Base-by-base conservation (phyloP, 768 basidiomycete genomes). In the Termitomyces heimii region DNA sequence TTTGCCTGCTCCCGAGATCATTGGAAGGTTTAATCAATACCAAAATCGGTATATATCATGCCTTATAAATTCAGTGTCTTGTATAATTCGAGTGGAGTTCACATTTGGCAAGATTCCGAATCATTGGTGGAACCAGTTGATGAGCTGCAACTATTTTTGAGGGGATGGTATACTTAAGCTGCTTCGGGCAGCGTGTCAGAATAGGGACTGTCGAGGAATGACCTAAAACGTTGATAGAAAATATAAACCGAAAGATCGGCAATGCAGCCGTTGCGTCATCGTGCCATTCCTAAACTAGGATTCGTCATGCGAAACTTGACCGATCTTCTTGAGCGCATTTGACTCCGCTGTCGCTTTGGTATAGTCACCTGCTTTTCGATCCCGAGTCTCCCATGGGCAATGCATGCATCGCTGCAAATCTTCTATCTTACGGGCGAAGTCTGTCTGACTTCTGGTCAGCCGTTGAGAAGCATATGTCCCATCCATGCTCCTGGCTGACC, bases 241-340 rank as follows among this genome's bases (percentile, higher is more conserved):
- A 28, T 54, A 56, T 26, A 55, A 56, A 24, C 58, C 45, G n/a
- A 34, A 48, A 29, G 55, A 56, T 56, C 50, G 28, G 29, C 31
- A 43, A 53, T 39, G 55, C 56, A 28, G 59, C 53, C 10, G 55
- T 60, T 48, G 51, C 43, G n/a, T 48, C 57, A 24, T 53, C 2
- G 14, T 59, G 29, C 37, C 53, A 28, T 47, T n/a, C 47, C n/a
- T 52, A 37, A 60, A 37, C 35, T 26, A 20, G 10, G 43, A 32
- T 22, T 52, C 14, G 37, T 55, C 47, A 24, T 45, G 44, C 16
- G 3, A 20, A 7, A 5, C 20, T 22, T 49, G 26, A 46, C 26
- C 37, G 18, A 37, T 26, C 50, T 5, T 16, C 7, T 18, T 26
- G 13, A 35, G 34, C 18, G 35, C 24, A 5, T 12, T 39, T 39